Evolutionary conservation across 2,329 filamentous ascomycete species (phyloP).

Genomic region (Ophiosphaerella korrae): DNA sequence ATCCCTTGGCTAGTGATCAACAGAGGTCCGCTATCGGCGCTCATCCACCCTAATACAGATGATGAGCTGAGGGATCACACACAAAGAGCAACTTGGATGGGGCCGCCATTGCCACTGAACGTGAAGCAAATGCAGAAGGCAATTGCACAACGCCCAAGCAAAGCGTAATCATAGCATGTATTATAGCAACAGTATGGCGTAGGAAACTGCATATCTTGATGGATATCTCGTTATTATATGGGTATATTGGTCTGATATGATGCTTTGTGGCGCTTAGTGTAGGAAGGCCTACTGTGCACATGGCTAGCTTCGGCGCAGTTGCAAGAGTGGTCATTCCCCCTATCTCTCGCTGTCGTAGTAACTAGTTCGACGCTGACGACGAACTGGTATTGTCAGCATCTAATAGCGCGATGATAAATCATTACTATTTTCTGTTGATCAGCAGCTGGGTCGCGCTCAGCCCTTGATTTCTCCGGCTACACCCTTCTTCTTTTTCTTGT

Average conservation of each 20-base stretch:
- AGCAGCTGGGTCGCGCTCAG: conserved; percentile 18
- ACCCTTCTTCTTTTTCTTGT: conserved; percentile 71
- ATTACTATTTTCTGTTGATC: neutral
- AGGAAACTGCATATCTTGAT: too few species aligned
- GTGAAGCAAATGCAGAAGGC: conserved; percentile 54
- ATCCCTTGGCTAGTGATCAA: conserved; percentile 83
- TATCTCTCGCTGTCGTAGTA: too few species aligned
- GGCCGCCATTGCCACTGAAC: conserved; percentile 68
- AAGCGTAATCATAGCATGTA: neutral
- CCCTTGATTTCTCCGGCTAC: conserved; percentile 27
- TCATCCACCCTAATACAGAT: conserved; percentile 85
- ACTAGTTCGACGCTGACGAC: too few species aligned
- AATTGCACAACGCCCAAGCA: conserved; percentile 1
- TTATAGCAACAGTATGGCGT: neutral
- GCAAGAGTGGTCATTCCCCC: too few species aligned
- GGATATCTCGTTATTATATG: too few species aligned
- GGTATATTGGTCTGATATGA: too few species aligned
- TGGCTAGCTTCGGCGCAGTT: too few species aligned
- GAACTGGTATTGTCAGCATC: neutral
- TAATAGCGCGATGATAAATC: neutral
- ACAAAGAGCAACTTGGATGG: conserved; percentile 75
- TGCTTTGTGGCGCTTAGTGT: too few species aligned
- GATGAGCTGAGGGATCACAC: conserved; percentile 67
- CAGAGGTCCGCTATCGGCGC: conserved; percentile 75
- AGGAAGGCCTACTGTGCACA: too few species aligned